Evolutionary conservation across 495 filamentous ascomycete genomes (phyloP), one percentile per base, ranked within the genome.

Genomic region (Aspergillus asperescens): DNA sequence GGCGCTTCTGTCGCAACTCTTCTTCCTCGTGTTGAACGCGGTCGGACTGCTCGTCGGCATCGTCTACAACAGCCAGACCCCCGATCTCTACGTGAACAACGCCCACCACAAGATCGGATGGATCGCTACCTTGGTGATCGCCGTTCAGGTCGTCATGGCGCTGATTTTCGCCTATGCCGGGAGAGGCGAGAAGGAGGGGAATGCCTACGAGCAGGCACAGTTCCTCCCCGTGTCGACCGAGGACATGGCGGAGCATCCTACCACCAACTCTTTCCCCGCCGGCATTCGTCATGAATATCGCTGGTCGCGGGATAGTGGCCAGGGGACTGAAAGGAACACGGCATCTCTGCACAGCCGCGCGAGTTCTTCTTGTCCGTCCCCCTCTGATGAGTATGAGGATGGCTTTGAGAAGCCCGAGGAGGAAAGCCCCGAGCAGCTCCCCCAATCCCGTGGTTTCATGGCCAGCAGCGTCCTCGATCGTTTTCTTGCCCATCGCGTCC

Each of bases 41-140:
- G 58, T 86, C 13, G 90, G 86, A 31, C 57, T 94, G 47, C 62
- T 94, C 20, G 61, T 90, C 32, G 86, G 82, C 2, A 79, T 84
- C 48, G 73, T 93, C 16, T 95, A 96, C 72, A 88, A 91, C 64
- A 76, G 76, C 57, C 82, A 80, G 41, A 96, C 90, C 0, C 90
- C 90, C 2, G 89, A 96, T 64, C 71, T 98, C 1, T 97, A 96
- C 63, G 80, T 83, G 44, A 86, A 88, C 62, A 95, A 96, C 62
- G 80, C 86, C 5, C 94, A 97, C 64, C 84, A 89, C 69, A 90
- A 86, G 67, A 77, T 93, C 42, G 93, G 93, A 27, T 97, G 93
- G 93, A 73, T 88, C 32, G 76, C 86, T 25, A 91, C 87, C 9
- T 87, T 81, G 74, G 74, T 90, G 12, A 73, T 87, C 9, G 70